phyloP scores from a whole-genome alignment of 345 rosid species.

The Physaria fendleri region DNA sequence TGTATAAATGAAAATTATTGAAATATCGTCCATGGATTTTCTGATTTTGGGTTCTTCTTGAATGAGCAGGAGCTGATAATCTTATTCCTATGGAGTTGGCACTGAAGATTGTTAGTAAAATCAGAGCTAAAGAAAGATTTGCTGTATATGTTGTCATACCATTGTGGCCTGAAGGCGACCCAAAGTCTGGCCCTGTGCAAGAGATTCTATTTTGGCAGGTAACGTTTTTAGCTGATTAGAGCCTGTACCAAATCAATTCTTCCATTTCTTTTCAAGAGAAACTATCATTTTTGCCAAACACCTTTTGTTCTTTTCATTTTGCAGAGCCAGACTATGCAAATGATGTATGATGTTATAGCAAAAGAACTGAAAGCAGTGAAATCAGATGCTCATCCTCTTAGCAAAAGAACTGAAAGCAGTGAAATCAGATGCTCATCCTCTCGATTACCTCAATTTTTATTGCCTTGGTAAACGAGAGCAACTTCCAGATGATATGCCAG shows the following conservation, averaged over 20 bases:
- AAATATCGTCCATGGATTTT: not conserved
- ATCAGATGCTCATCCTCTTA: conserved; percentile 50
- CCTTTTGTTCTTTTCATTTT: not conserved
- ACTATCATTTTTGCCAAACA: conserved; percentile 9
- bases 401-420: no score
- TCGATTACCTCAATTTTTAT: conserved; percentile 89
- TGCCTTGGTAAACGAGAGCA: conserved; percentile 78
- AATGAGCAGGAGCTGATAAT: conserved; percentile 79
- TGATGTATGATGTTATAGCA: conserved; percentile 74
- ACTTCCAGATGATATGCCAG: conserved; percentile 22
- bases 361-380: conserved; percentile 45
- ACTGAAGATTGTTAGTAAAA: conserved; percentile 80
- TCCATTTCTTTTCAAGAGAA: conserved; percentile 1
- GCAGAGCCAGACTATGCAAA: conserved; percentile 89
- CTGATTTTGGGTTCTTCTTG: not conserved
- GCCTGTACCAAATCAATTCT: not conserved
- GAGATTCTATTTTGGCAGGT: conserved; percentile 99
- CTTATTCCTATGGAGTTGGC: conserved; percentile 97
- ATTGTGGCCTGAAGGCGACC: conserved; percentile 99
- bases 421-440: no score
- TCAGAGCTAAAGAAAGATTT: conserved; percentile 83
- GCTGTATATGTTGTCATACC: conserved; percentile 84
- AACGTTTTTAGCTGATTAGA: conserved; percentile 2
- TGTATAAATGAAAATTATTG: not conserved
- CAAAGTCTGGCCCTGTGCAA: conserved; percentile 65